These are phyloP conservation scores for Glebionis coronaria DNA, from an alignment of 129 eudicot species.

Conservation along the genomic window DNA sequence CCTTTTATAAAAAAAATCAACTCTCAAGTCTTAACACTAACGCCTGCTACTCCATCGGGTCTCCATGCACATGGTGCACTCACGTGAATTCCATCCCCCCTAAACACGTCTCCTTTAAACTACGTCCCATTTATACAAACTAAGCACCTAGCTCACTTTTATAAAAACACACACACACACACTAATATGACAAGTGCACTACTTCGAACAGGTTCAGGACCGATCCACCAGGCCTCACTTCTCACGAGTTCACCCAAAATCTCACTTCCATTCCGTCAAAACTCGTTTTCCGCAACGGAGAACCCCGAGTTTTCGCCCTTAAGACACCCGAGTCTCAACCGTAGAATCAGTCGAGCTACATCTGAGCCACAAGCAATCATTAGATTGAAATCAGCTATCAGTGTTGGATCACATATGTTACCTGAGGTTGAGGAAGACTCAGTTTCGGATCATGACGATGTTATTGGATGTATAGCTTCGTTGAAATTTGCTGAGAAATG, in stretches of 20 bases:
- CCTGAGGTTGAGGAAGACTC: slow-evolving; percentile 47
- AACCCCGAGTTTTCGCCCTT: slow-evolving; percentile 28
- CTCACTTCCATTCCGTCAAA: slow-evolving; percentile 23
- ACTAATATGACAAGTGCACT: slow-evolving; percentile 40
- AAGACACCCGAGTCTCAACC: slow-evolving; percentile 22
- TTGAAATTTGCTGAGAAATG: slow-evolving; percentile 36
- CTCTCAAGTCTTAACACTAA: slow-evolving; percentile 14
- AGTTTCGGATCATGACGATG: slow-evolving; percentile 24
- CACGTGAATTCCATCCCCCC: slow-evolving; percentile 21
- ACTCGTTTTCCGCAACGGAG: slow-evolving; percentile 26
- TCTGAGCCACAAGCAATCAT: slow-evolving; percentile 46
- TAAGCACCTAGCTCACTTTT: slow-evolving; percentile 5
- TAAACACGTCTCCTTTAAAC: slow-evolving; percentile 19
- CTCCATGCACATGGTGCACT: slow-evolving; percentile 18
- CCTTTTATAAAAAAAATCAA: slow-evolving; percentile 3
- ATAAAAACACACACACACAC: no score
- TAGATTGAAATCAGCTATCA: slow-evolving; percentile 18
- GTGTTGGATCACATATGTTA: slow-evolving; percentile 38
- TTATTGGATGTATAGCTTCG: slow-evolving; percentile 25
- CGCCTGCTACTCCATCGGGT: slow-evolving; percentile 26
- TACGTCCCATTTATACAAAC: no score
- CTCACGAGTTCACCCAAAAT: slow-evolving; percentile 29
- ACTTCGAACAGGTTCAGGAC: slow-evolving; percentile 54
- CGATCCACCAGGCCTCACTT: slow-evolving; percentile 23
- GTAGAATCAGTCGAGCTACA: slow-evolving; percentile 38